A percentile compares a stretch with the other conserved stretches of the same genome.
Conservation (phyloP, 2,329 filamentous ascomycete genomes). For the Akanthomyces dipterigenus region DNA sequence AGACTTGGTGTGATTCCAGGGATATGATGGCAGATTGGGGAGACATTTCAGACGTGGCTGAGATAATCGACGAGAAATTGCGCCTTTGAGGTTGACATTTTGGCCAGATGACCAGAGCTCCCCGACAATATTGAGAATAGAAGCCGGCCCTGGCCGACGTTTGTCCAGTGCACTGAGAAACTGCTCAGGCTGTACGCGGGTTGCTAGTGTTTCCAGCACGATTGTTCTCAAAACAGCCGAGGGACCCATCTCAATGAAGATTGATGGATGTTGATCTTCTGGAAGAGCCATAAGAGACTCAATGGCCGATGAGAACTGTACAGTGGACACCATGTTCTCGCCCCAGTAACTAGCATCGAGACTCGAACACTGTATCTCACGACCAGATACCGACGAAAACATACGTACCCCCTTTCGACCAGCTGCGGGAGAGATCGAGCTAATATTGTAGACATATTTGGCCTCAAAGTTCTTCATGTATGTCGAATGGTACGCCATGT, state of each 20-base stretch:
- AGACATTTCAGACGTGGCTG: slow-evolving; percentile 28
- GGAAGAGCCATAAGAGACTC: slow-evolving; percentile 25
- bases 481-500: slow-evolving; percentile 37
- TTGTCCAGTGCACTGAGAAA: slow-evolving; percentile 26
- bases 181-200: neutral
- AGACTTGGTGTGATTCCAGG: slow-evolving; percentile 45
- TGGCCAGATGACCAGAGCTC: slow-evolving; percentile 32
- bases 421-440: slow-evolving; percentile 14
- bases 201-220: slow-evolving; percentile 22
- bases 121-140: slow-evolving; percentile 27
- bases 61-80: slow-evolving; percentile 18
- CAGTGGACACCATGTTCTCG: slow-evolving; percentile 37
- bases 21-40: slow-evolving; percentile 42
- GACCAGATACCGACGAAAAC: slow-evolving; percentile 35
- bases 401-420: slow-evolving; percentile 21
- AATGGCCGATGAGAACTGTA: slow-evolving; percentile 37
- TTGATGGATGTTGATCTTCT: slow-evolving; percentile 22
- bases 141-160: slow-evolving; percentile 17
- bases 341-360: slow-evolving; percentile 38
- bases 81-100: slow-evolving; percentile 24
- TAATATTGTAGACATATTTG: slow-evolving; percentile 27
- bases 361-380: slow-evolving; percentile 17
- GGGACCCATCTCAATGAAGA: slow-evolving; percentile 38
- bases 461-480: slow-evolving; percentile 35
- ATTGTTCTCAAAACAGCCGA: slow-evolving; percentile 29